Base-by-base conservation (phyloP, 352 stramenopile species). In the Pythium sukuiense region DNA sequence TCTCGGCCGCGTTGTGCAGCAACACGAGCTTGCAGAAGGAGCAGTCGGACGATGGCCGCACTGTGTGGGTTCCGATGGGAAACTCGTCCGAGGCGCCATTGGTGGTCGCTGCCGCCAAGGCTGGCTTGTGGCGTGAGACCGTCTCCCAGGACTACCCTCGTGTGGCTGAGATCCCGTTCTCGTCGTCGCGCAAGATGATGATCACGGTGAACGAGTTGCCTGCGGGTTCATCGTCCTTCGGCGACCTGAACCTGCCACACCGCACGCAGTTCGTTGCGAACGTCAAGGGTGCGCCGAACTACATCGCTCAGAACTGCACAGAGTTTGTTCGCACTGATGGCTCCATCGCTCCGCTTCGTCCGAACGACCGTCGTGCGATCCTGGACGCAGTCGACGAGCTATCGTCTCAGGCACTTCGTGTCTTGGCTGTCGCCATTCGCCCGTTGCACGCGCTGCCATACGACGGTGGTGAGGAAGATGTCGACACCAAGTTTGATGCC, bases 161-260 rank as follows among this genome's bases (percentile, higher is more conserved):
- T 62, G 59, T 90, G 1, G 73, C 83, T 16, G 93, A 98, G 71
- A 83, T 98, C 27, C 90, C 95, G 0, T 99, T 99, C 76, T 97
- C 81, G 14, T 98, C 91, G 16, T 88, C 96, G 6, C 77, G 89
- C 45, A 99, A 99, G 75, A 88, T 93, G 73, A 99, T 99, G 96
- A 87, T 88, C 50, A 88, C 78, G 4, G 76, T 90, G 35, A 90
- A 88, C 35, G 70, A 83, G 37, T 41, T 88, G 12, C 69, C 79
- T 11, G 50, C 59, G 2, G 72, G 69, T 0, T 33, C 63, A 0
- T n/a, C 29, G 24, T 60, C 60, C 12, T 77, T 88, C 37, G 79
- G 85, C 41, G 59, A 70, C 35, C 35, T 89, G 1, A 46, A 72
- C n/a, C 72, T 90, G 32, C 72, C 76, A 32, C 9, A 59, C 1